Percentiles rank a stretch among this genome's conserved stretches.
These are phyloP conservation scores for Eimeria mitis DNA, from an alignment of 169 alveolate genomes.

Conservation along the genomic window DNA sequence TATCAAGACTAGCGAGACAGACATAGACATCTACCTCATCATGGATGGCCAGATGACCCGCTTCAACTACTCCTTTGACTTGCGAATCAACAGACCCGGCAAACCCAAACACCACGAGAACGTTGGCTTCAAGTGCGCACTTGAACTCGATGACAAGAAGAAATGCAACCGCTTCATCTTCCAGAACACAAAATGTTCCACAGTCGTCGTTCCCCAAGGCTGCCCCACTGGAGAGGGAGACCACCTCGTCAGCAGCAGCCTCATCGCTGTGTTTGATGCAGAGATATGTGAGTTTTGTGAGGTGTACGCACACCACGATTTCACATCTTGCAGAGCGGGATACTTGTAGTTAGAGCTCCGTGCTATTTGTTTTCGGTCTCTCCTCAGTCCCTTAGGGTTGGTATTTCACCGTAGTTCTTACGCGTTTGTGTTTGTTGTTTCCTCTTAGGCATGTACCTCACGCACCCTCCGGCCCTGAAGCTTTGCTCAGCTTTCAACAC, in stretches of 20 bases:
- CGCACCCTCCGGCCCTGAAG: conserved; percentile 82
- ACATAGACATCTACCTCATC: conserved; percentile 84
- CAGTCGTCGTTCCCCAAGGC: conserved; percentile 59
- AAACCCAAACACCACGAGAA: conserved; percentile 81
- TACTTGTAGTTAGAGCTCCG: too few relatives aligned
- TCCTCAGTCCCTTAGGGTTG: too few relatives aligned
- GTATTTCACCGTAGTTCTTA: not conserved
- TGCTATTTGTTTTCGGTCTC: too few relatives aligned
- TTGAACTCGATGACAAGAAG: conserved; percentile 47
- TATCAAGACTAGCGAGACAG: conserved; percentile 86
- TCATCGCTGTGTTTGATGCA: conserved; percentile 77
- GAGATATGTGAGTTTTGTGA: conserved; percentile 60
- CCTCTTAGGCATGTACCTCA: conserved; percentile 72
- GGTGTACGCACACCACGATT: not conserved
- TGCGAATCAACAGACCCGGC: conserved; percentile 84
- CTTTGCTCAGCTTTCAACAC: conserved; percentile 63
- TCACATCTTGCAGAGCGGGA: too few relatives aligned
- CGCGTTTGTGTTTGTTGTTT: not conserved
- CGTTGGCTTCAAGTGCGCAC: conserved; percentile 80
- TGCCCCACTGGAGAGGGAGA: conserved; percentile 59
- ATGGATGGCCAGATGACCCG: conserved; percentile 86
- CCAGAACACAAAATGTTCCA: conserved; percentile 7
- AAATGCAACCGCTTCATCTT: conserved; percentile 18
- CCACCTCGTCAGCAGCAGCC: conserved; percentile 69
- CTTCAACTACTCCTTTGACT: conserved; percentile 86